Evolutionary conservation across 2,329 filamentous ascomycete genomes (phyloP).

Genomic region (Moelleriella libera): DNA sequence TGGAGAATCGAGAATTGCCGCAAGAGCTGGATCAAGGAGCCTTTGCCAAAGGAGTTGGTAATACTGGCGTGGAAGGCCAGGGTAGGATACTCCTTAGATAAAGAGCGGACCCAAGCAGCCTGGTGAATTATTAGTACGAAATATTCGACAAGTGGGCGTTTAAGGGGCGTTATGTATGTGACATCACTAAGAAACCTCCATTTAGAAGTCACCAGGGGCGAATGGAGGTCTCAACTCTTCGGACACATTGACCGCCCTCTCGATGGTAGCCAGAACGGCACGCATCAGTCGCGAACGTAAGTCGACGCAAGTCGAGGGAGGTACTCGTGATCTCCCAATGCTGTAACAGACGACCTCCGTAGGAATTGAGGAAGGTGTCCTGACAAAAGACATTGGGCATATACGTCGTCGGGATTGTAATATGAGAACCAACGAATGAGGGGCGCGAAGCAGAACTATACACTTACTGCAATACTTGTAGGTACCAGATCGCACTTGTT

Average conservation of each 20-base stretch:
- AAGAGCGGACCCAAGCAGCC: conserved; percentile 81
- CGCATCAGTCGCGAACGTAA: conserved; percentile 45
- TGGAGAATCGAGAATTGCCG: conserved; percentile 88
- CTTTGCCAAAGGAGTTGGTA: conserved; percentile 94
- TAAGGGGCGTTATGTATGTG: conserved; percentile 48
- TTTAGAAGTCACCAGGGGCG: conserved; percentile 38
- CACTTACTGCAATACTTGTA: conserved; percentile 86
- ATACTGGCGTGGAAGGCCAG: conserved; percentile 90
- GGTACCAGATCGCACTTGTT: conserved; percentile 65
- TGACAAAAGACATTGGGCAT: conserved; percentile 61
- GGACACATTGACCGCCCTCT: conserved; percentile 66
- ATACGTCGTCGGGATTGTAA: neutral
- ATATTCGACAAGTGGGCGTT: neutral
- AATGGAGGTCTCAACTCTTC: conserved; percentile 92
- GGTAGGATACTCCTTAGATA: conserved; percentile 87
- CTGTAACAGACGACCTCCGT: conserved; percentile 96
- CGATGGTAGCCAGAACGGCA: conserved; percentile 82
- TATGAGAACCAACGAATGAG: neutral
- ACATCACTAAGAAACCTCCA: conserved; percentile 97
- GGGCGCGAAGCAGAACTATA: neutral
- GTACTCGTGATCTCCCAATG: conserved; percentile 78
- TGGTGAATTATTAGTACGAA: conserved; percentile 21
- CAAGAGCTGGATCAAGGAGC: conserved; percentile 79
- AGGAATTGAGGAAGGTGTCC: conserved; percentile 58
- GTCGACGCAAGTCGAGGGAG: conserved; percentile 24